Conservation (phyloP, 345 rosid genomes). For the Gossypium herbaceum region DNA sequence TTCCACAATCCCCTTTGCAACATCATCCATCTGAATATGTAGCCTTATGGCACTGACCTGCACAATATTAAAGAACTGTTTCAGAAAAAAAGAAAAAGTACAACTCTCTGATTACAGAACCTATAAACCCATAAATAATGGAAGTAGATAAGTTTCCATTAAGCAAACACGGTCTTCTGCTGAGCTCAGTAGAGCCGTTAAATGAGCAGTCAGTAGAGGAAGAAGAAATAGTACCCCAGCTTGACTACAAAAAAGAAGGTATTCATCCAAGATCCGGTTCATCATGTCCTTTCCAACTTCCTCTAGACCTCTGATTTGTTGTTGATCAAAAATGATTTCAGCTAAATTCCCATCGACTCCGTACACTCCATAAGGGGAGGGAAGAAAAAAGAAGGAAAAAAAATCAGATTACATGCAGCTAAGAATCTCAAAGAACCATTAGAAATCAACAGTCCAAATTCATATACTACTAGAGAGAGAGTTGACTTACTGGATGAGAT, state of each 20-base stretch:
- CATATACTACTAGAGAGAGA: background rate
- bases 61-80: background rate
- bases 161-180: background rate
- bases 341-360: background rate
- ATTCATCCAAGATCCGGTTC: slow-evolving; percentile 29
- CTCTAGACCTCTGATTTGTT: slow-evolving; percentile 1
- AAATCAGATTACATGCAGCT: slow-evolving; percentile 4
- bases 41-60: slow-evolving; percentile 45
- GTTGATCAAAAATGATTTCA: background rate
- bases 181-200: background rate
- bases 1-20: slow-evolving; percentile 64
- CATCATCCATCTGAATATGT: slow-evolving; percentile 42
- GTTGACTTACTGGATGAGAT: slow-evolving; percentile 20
- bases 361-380: background rate
- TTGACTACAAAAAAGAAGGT: slow-evolving; percentile 25
- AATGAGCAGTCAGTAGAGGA: background rate
- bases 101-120: background rate
- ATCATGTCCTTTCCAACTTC: slow-evolving; percentile 23
- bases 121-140: background rate
- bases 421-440: background rate
- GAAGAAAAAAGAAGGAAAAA: background rate
- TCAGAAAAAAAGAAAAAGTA: background rate
- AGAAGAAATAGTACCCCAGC: slow-evolving; percentile 25
- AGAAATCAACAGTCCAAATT: background rate
- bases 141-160: background rate